Percentiles rank a stretch among this genome's conserved stretches.
Conservation (phyloP, 495 filamentous ascomycete species). For the Podospora pseudopauciseta region DNA sequence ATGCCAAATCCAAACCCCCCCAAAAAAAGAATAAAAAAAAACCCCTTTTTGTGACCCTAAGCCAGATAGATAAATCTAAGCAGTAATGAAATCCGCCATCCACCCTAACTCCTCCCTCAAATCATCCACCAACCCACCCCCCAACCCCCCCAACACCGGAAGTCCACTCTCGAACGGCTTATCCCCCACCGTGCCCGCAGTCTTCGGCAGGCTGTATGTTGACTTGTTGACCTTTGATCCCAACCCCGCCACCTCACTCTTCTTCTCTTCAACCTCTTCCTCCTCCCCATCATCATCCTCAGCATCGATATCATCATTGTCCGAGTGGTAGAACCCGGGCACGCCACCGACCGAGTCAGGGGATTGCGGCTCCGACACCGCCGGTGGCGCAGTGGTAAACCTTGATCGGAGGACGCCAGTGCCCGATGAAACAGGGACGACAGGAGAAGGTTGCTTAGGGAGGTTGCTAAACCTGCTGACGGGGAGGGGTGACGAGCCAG, state of each 20-base stretch:
- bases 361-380: conserved; percentile 15
- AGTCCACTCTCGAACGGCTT: conserved; percentile 12
- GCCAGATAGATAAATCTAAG: neutral
- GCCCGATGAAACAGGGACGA: conserved; percentile 1
- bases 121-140: conserved; percentile 22
- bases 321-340: conserved; percentile 43
- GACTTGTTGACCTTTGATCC: conserved; percentile 32
- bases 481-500: neutral
- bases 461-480: conserved; percentile 3
- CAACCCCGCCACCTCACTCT: conserved; percentile 13
- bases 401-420: neutral
- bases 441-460: neutral
- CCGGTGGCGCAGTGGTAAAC: conserved; percentile 20
- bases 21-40: too few species aligned
- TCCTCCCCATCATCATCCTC: conserved; percentile 22
- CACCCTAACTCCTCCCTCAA: conserved; percentile 44
- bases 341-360: conserved; percentile 26
- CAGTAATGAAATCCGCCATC: conserved; percentile 41
- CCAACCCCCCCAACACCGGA: conserved; percentile 33
- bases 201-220: conserved; percentile 41
- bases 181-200: conserved; percentile 16
- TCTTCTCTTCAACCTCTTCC: neutral
- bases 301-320: conserved; percentile 37
- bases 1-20: too few species aligned
- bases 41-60: neutral